phyloP scores from a whole-genome alignment of 306 rosid species.

The Vigna hirtella region DNA sequence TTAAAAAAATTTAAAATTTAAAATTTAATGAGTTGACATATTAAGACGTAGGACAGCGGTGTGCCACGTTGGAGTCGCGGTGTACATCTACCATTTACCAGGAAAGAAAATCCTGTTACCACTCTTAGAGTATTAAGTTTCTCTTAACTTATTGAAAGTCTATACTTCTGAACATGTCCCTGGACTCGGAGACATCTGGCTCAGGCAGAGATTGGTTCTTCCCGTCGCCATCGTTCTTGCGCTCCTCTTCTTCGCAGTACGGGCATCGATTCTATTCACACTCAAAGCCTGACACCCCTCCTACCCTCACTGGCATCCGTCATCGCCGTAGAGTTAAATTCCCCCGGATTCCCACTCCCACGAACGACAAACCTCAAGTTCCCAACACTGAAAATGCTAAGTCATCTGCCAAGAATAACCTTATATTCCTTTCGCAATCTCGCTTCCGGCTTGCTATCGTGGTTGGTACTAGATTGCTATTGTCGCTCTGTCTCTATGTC shows the following conservation, averaged over 20 bases:
- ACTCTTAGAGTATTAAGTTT: background rate
- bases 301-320: slow-evolving; percentile 46
- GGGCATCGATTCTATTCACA: slow-evolving; percentile 61
- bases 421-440: slow-evolving; percentile 28
- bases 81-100: no score
- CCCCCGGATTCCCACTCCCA: slow-evolving; percentile 33
- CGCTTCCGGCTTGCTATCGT: slow-evolving; percentile 56
- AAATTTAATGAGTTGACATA: no score
- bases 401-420: slow-evolving; percentile 38
- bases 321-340: slow-evolving; percentile 67
- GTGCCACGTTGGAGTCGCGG: no score
- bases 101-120: no score
- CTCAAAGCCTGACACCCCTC: slow-evolving; percentile 46
- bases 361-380: slow-evolving; percentile 44
- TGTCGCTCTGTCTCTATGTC: slow-evolving; percentile 32
- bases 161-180: slow-evolving; percentile 41
- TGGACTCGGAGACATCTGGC: slow-evolving; percentile 57
- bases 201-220: slow-evolving; percentile 80
- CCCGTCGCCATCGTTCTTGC: slow-evolving; percentile 72
- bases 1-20: no score
- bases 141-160: background rate
- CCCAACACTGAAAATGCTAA: slow-evolving; percentile 35
- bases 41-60: no score
- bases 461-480: slow-evolving; percentile 42
- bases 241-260: slow-evolving; percentile 50